Conservation (phyloP, 371 early-diverging fungal genomes). For the Actinomortierella wolfii region DNA sequence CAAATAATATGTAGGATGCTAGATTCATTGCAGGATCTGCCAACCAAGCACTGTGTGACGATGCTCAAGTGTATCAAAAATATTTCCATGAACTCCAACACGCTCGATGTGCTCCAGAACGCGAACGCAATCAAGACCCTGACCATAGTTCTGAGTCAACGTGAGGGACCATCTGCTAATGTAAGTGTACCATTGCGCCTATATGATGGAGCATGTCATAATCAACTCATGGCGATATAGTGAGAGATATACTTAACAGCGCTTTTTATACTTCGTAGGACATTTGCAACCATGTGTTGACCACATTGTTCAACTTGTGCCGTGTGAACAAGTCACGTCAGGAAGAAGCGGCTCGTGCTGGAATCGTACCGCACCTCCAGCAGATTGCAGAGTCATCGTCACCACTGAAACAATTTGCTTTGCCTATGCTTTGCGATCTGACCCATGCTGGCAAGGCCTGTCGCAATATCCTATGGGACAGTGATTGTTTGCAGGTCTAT, state of each 20-base stretch:
- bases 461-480: slow-evolving; percentile 51
- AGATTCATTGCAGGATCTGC: slow-evolving; percentile 46
- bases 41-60: slow-evolving; percentile 41
- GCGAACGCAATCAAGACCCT: slow-evolving; percentile 52
- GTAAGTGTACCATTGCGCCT: slow-evolving; percentile 15
- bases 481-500: slow-evolving; percentile 53
- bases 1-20: slow-evolving; percentile 45
- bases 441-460: slow-evolving; percentile 55
- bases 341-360: slow-evolving; percentile 57
- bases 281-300: slow-evolving; percentile 59
- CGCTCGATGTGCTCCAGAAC: slow-evolving; percentile 53
- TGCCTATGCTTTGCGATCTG: slow-evolving; percentile 66
- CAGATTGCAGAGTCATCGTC: slow-evolving; percentile 49
- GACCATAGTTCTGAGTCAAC: slow-evolving; percentile 48
- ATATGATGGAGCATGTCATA: too few relatives aligned
- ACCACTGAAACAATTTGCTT: slow-evolving; percentile 61
- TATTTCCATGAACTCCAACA: slow-evolving; percentile 58
- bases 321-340: slow-evolving; percentile 58
- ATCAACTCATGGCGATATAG: too few relatives aligned
- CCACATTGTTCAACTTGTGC: slow-evolving; percentile 64
- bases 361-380: slow-evolving; percentile 58
- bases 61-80: slow-evolving; percentile 64
- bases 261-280: slow-evolving; percentile 53
- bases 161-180: slow-evolving; percentile 30
- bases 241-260: too few relatives aligned